Evolutionary conservation across 2,329 filamentous ascomycete species (phyloP).

Genomic region (Raffaelea albimanens): DNA sequence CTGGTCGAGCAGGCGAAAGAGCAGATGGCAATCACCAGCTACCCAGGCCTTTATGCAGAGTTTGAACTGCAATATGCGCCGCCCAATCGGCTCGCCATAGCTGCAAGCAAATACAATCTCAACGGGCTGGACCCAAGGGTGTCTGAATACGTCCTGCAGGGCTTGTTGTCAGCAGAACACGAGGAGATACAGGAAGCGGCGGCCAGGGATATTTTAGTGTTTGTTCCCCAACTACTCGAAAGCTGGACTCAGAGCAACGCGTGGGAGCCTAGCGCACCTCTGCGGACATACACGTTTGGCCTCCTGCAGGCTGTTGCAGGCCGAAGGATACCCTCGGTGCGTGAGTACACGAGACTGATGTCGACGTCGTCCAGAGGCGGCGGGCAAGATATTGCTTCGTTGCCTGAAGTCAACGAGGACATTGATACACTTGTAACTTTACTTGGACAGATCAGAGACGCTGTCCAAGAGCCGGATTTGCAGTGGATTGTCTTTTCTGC

Average conservation of each 20-base stretch:
- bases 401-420: slow-evolving; percentile 13
- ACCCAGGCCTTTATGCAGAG: slow-evolving; percentile 14
- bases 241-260: slow-evolving; percentile 25
- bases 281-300: slow-evolving; percentile 28
- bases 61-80: slow-evolving; percentile 18
- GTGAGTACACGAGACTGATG: slow-evolving; percentile 29
- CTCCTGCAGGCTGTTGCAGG: slow-evolving; percentile 17
- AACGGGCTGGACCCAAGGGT: slow-evolving; percentile 18
- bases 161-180: slow-evolving; percentile 4
- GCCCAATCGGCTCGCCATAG: background rate
- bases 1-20: slow-evolving; percentile 16
- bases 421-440: slow-evolving; percentile 16
- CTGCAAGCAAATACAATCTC: background rate
- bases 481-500: slow-evolving; percentile 26
- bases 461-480: slow-evolving; percentile 11
- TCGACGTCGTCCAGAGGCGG: slow-evolving; percentile 21
- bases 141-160: slow-evolving; percentile 18
- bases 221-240: slow-evolving; percentile 31
- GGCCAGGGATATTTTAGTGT: slow-evolving; percentile 26
- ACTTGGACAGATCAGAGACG: slow-evolving; percentile 15
- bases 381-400: slow-evolving; percentile 17
- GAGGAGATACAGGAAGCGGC: background rate
- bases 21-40: slow-evolving; percentile 5
- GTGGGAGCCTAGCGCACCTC: slow-evolving; percentile 26
- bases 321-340: slow-evolving; percentile 14